Conservation (phyloP, 495 filamentous ascomycete species). For the Penicillium egyptiacum region DNA sequence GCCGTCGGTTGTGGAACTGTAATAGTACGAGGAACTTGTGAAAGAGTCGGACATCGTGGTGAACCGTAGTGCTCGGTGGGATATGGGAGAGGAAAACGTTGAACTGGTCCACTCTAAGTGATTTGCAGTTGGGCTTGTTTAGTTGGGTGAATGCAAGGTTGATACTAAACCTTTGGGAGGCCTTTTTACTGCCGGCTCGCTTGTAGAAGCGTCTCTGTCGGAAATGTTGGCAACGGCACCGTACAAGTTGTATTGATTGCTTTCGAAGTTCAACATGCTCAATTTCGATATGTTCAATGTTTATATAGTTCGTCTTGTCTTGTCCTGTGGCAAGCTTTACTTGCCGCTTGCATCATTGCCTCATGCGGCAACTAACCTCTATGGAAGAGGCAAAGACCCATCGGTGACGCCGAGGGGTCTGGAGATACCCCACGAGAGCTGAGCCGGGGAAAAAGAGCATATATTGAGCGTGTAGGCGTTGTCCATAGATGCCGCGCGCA, state of each 20-base stretch:
- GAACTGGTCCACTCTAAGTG: conserved; percentile 11
- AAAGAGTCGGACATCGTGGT: conserved; percentile 27
- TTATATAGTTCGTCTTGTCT: not conserved
- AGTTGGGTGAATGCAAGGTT: not conserved
- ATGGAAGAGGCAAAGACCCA: conserved; percentile 7
- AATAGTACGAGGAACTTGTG: conserved; percentile 36
- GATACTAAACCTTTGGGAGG: not conserved
- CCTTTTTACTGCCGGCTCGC: not conserved
- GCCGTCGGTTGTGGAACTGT: conserved; percentile 33
- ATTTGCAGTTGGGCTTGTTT: not conserved
- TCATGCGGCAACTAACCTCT: conserved; percentile 3
- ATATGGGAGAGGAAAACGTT: conserved; percentile 10
- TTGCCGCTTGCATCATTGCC: conserved; percentile 14
- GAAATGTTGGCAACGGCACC: not conserved
- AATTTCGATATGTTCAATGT: conserved; percentile 4
- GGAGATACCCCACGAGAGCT: not conserved
- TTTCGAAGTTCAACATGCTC: not conserved
- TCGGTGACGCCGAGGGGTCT: conserved; percentile 2
- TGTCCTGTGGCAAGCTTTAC: conserved; percentile 9
- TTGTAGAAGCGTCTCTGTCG: not conserved
- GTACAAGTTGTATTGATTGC: not conserved
- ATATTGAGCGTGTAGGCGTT: not conserved
- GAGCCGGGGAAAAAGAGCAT: not conserved
- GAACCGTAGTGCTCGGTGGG: conserved; percentile 7
- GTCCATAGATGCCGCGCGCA: conserved; percentile 2